These are phyloP conservation scores for Tetrahymena thermophila DNA, from an alignment of 73 alveolate species.

Conservation along the genomic window DNA sequence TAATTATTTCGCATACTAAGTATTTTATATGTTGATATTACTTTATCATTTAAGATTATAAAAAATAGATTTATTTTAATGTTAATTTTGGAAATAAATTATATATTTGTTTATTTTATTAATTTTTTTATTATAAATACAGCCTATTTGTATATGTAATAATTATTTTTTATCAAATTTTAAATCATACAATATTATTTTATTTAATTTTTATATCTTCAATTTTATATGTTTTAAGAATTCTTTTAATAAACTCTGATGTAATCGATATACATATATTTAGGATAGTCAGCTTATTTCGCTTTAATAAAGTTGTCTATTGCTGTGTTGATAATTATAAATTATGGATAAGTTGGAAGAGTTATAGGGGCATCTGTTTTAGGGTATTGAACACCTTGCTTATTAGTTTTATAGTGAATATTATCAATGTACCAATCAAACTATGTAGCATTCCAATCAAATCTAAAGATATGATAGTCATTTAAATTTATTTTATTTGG, in stretches of 20 bases:
- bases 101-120: too few species aligned
- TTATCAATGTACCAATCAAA: background rate
- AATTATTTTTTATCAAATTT: too few species aligned
- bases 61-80: too few species aligned
- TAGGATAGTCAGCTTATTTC: background rate
- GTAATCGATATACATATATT: background rate
- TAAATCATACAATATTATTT: too few species aligned
- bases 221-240: background rate
- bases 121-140: too few species aligned
- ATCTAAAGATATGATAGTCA: background rate
- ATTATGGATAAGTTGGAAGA: background rate
- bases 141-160: too few species aligned
- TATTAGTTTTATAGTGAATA: background rate
- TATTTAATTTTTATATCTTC: too few species aligned
- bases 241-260: background rate
- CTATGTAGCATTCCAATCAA: background rate
- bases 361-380: background rate
- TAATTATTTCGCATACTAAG: too few species aligned
- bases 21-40: too few species aligned
- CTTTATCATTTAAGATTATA: too few species aligned
- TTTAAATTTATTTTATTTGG: background rate
- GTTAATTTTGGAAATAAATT: too few species aligned
- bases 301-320: background rate
- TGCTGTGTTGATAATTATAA: background rate
- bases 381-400: background rate